Percentiles rank a stretch among this genome's conserved stretches.
Conservation (phyloP, 2,329 filamentous ascomycete genomes). For the Gyromitra esculenta region DNA sequence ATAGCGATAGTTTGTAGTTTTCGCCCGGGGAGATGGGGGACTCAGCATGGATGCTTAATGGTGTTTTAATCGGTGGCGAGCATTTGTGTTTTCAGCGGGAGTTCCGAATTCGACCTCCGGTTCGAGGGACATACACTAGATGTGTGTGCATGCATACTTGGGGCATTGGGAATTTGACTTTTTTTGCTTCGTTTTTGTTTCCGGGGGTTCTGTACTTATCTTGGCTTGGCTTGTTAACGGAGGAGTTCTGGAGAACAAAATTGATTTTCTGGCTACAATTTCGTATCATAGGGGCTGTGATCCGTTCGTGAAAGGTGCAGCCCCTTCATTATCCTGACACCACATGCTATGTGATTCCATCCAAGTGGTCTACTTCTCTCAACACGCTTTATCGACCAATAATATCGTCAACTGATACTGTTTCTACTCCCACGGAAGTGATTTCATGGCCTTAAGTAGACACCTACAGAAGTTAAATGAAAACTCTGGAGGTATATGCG, state of each 20-base stretch:
- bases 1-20: constrained; percentile 7
- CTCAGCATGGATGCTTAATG: constrained; percentile 11
- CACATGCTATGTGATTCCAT: not conserved
- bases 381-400: not conserved
- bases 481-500: no score
- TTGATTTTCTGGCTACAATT: not conserved
- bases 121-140: constrained; percentile 12
- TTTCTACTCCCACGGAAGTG: no score
- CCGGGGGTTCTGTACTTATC: constrained; percentile 14
- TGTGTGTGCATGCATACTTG: constrained; percentile 17
- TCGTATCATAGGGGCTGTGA: not conserved
- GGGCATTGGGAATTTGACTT: constrained; percentile 2
- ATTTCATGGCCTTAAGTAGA: not conserved
- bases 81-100: constrained; percentile 16
- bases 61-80: constrained; percentile 18
- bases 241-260: constrained; percentile 2
- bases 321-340: no score
- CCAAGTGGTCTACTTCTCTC: not conserved
- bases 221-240: not conserved
- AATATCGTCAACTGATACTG: not conserved
- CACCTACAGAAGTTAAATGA: not conserved
- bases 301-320: not conserved
- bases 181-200: constrained; percentile 14
- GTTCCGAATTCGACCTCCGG: constrained; percentile 16
- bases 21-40: not conserved